A percentile compares a stretch with the other conserved stretches of the same genome.
Conservation (phyloP, 1,284 basidiomycete species). For the Sporisorium exsertum region DNA sequence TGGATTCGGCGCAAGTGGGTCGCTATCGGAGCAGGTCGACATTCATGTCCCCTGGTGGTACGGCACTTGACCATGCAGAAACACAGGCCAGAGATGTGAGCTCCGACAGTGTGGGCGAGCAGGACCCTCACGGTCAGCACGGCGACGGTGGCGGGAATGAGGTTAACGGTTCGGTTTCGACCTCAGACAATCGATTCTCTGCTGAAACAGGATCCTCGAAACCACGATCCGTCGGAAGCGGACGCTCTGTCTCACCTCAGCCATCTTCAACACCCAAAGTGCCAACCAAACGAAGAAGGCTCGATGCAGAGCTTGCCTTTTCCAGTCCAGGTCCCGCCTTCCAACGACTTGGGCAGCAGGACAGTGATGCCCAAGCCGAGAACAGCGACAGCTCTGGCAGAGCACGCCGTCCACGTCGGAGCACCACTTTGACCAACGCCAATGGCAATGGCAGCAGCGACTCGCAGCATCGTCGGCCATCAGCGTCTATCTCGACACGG, state of each 20-base stretch:
- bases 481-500: slow-evolving; percentile 12
- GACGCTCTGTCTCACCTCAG: slow-evolving; percentile 21
- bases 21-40: slow-evolving; percentile 17
- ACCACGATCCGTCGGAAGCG: slow-evolving; percentile 12
- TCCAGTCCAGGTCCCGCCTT: slow-evolving; percentile 65
- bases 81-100: slow-evolving; percentile 30
- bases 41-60: slow-evolving; percentile 40
- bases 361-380: slow-evolving; percentile 12
- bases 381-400: slow-evolving; percentile 18
- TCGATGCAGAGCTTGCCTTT: slow-evolving; percentile 61
- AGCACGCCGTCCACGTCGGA: slow-evolving; percentile 31
- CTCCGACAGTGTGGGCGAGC: slow-evolving; percentile 9
- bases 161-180: slow-evolving; percentile 12
- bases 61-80: slow-evolving; percentile 33
- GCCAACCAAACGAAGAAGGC: slow-evolving; percentile 46
- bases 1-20: slow-evolving; percentile 7
- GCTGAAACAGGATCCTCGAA: slow-evolving; percentile 29
- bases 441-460: slow-evolving; percentile 17
- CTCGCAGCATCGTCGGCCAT: slow-evolving; percentile 6
- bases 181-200: background rate
- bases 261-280: slow-evolving; percentile 22
- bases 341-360: slow-evolving; percentile 31
- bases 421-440: slow-evolving; percentile 15
- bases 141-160: background rate
- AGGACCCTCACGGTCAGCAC: background rate